These are phyloP conservation scores for Calonectria pseudoreteaudii DNA, from an alignment of 2,329 filamentous ascomycete species.

Conservation along the genomic window DNA sequence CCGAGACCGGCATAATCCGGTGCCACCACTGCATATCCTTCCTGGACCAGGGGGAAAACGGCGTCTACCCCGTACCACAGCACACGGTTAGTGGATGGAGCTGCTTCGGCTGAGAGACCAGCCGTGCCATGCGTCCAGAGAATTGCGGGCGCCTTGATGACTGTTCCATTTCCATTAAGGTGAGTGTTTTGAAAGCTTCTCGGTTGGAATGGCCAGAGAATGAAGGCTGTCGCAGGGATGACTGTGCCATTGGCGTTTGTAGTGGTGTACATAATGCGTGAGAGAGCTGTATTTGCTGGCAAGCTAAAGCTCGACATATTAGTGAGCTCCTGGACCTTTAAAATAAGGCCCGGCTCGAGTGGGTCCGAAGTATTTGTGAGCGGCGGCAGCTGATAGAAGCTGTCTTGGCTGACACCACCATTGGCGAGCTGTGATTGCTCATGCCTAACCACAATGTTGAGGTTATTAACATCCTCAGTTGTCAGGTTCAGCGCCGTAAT, in stretches of 20 bases:
- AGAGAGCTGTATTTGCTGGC: conserved; percentile 20
- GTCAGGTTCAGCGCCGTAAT: neutral
- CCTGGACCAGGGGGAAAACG: conserved; percentile 51
- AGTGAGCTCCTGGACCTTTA: no score
- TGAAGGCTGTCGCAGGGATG: conserved; percentile 18
- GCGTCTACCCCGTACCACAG: conserved; percentile 54
- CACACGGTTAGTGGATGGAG: conserved; percentile 52
- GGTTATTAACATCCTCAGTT: neutral
- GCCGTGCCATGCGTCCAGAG: conserved; percentile 59
- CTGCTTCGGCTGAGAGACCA: conserved; percentile 50
- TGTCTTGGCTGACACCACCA: conserved; percentile 31
- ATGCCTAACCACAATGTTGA: conserved; percentile 19
- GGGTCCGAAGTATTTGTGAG: neutral
- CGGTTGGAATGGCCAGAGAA: conserved; percentile 28
- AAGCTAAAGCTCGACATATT: neutral
- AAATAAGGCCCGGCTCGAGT: conserved; percentile 13
- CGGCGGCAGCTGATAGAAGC: conserved; percentile 29
- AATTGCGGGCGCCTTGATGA: conserved; percentile 41
- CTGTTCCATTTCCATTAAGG: neutral
- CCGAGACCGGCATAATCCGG: conserved; percentile 60
- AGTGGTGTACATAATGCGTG: conserved; percentile 26
- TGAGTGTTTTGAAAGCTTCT: neutral
- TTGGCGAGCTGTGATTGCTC: conserved; percentile 28
- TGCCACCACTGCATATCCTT: conserved; percentile 58
- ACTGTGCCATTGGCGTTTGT: conserved; percentile 28